A percentile compares a stretch with the other conserved stretches of the same genome.
phyloP scores from a whole-genome alignment of 2,329 filamentous ascomycete genomes.

The Parastagonospora avenae region DNA sequence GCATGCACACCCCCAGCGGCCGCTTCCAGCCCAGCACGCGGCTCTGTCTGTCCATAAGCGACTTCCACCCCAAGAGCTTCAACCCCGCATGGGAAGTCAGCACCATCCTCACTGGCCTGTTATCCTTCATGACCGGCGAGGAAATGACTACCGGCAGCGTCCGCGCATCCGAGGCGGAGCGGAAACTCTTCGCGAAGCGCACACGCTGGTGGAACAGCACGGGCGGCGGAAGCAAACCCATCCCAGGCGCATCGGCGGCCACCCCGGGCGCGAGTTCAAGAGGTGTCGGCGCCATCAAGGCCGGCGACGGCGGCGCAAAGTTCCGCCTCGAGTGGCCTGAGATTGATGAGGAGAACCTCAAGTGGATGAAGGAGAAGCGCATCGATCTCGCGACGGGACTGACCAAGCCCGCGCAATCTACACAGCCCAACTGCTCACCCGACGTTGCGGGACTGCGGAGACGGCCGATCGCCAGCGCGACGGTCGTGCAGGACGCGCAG shows the following conservation, averaged over 20 bases:
- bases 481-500: slow-evolving; percentile 79
- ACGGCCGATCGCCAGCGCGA: slow-evolving; percentile 64
- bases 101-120: slow-evolving; percentile 89
- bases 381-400: slow-evolving; percentile 79
- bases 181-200: slow-evolving; percentile 75
- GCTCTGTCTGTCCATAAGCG: slow-evolving; percentile 92
- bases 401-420: slow-evolving; percentile 58
- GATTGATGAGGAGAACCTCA: slow-evolving; percentile 85
- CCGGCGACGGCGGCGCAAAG: slow-evolving; percentile 89
- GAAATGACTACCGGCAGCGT: slow-evolving; percentile 98
- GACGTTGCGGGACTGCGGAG: slow-evolving; percentile 67
- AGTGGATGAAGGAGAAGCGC: slow-evolving; percentile 83
- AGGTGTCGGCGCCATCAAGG: slow-evolving; percentile 79
- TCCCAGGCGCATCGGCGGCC: slow-evolving; percentile 27
- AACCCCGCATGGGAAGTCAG: slow-evolving; percentile 98
- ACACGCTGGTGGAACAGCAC: slow-evolving; percentile 97
- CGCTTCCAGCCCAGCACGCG: slow-evolving; percentile 92
- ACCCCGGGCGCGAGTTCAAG: slow-evolving; percentile 34
- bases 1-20: slow-evolving; percentile 97
- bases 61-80: slow-evolving; percentile 97
- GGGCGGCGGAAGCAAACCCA: slow-evolving; percentile 74
- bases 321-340: slow-evolving; percentile 91
- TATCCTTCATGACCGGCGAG: slow-evolving; percentile 98
- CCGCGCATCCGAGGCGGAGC: slow-evolving; percentile 75
- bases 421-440: slow-evolving; percentile 62